Evolutionary conservation across 1,284 basidiomycete genomes (phyloP), one percentile per base, ranked within the genome.

Genomic region (Phellinidium pouzarii): DNA sequence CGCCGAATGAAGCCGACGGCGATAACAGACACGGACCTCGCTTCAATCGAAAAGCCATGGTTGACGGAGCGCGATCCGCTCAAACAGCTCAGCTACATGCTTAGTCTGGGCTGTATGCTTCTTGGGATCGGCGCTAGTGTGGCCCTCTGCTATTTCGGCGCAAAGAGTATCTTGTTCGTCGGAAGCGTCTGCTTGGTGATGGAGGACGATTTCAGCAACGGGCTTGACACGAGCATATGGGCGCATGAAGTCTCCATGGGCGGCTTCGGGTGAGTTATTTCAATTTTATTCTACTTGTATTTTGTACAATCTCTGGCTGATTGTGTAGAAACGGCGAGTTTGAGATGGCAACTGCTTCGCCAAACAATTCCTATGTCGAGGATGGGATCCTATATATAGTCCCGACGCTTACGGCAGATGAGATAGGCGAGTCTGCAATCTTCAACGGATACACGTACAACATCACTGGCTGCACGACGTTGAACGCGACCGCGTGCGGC

Each of bases 261-360:
- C 54, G 91, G 91, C 1, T 94, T 87, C 64, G 89, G 89, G 87
- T 86, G 62, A 58, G 82, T 68, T 4, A 34, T 8, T 5, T 31
- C 34, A 26, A 36, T 49, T 20, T 54, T 52, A 40, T 25, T 54
- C 17, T n/a, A 54, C 22, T 36, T 42, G 26, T 23, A 23, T 45
- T 42, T 12, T 6, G 34, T 40, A 8, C 3, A 31, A 12, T 17
- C 19, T 17, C 37, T 40, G n/a, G 8, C 37, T 17, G 14, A 23
- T 48, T 36, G 43, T 26, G 50, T 45, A 89, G 87, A 2, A 91
- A 91, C 59, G 84, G 85, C 31, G 82, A 92, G 64, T 94, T 94
- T 60, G 84, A 92, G 62, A 93, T 92, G 89, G 83, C 90, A 2
- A 93, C 91, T 1, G 71, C 69, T n/a, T 84, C 82, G 2, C 61